phyloP scores from a whole-genome alignment of 2,329 filamentous ascomycete species.

The Aspergillus udagawae region DNA sequence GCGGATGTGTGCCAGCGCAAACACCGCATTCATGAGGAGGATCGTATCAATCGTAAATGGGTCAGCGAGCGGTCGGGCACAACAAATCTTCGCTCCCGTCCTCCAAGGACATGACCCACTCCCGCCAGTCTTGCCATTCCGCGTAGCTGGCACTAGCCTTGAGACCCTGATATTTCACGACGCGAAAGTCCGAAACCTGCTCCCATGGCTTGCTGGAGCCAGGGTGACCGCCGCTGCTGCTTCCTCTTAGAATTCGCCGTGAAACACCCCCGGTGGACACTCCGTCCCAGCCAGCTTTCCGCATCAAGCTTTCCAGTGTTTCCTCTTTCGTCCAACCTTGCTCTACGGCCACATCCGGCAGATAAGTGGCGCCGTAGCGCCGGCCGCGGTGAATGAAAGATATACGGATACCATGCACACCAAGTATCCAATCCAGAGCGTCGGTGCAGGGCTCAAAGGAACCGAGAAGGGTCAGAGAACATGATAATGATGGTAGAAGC shows the following conservation, averaged over 20 bases:
- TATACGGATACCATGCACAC: conserved; percentile 81
- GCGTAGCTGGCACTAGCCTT: conserved; percentile 66
- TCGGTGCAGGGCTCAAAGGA: conserved; percentile 74
- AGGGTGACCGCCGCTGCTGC: conserved; percentile 30
- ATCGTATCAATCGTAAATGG: neutral
- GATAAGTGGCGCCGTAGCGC: conserved; percentile 79
- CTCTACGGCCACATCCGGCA: conserved; percentile 86
- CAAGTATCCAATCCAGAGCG: conserved; percentile 79
- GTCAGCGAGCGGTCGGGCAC: neutral
- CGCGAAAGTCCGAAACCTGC: conserved; percentile 67
- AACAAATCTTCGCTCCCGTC: conserved; percentile 26
- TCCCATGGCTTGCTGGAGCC: conserved; percentile 56
- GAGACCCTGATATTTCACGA: conserved; percentile 82
- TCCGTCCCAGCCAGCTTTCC: conserved; percentile 89
- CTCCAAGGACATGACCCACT: conserved; percentile 55
- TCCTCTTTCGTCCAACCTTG: conserved; percentile 96
- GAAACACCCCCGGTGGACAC: conserved; percentile 33
- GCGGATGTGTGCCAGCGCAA: neutral
- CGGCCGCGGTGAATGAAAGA: conserved; percentile 71
- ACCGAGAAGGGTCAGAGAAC: conserved; percentile 75
- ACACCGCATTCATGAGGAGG: neutral
- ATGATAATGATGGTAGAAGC: conserved; percentile 46
- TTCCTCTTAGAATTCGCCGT: conserved; percentile 36
- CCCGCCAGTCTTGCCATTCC: conserved; percentile 76
- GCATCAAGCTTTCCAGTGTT: conserved; percentile 81